Percentiles rank a stretch among this genome's conserved stretches.
These are phyloP conservation scores for Ascoidea rubescens DNA, from an alignment of 805 yeast species.

Conservation along the genomic window DNA sequence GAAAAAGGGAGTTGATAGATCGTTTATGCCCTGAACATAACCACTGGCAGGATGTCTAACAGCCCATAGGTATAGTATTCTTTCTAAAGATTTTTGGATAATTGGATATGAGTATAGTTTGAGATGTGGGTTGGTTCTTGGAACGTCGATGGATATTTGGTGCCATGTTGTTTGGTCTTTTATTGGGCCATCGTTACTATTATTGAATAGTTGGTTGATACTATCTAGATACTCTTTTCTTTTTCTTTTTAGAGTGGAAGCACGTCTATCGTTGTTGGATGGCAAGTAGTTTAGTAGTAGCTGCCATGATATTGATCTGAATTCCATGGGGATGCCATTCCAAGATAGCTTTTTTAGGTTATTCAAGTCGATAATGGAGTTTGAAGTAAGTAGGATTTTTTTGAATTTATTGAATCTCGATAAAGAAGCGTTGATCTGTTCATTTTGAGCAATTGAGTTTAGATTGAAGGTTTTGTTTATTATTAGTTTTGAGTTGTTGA, in stretches of 20 bases:
- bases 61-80: slow-evolving; percentile 85
- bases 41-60: slow-evolving; percentile 96
- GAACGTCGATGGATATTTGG: slow-evolving; percentile 89
- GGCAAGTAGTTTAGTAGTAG: slow-evolving; percentile 82
- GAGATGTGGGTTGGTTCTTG: slow-evolving; percentile 82
- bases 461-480: slow-evolving; percentile 21
- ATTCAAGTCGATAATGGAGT: slow-evolving; percentile 37
- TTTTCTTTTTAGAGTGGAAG: slow-evolving; percentile 55
- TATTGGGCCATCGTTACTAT: slow-evolving; percentile 24
- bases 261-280: slow-evolving; percentile 66
- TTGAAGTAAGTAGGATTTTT: slow-evolving; percentile 35
- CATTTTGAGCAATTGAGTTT: slow-evolving; percentile 30
- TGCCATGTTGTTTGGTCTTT: slow-evolving; percentile 81
- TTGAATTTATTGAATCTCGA: slow-evolving; percentile 58
- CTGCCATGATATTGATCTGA: slow-evolving; percentile 84
- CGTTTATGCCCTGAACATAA: slow-evolving; percentile 95
- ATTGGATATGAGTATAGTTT: slow-evolving; percentile 52
- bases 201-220: slow-evolving; percentile 43
- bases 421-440: slow-evolving; percentile 42
- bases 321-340: slow-evolving; percentile 82
- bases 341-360: slow-evolving; percentile 73
- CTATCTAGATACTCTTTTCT: slow-evolving; percentile 79
- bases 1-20: slow-evolving; percentile 82
- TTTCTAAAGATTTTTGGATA: slow-evolving; percentile 70
- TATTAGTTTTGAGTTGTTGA: not conserved